Evolutionary conservation across 2,329 filamentous ascomycete species (phyloP).

Genomic region (Periconia sp.): DNA sequence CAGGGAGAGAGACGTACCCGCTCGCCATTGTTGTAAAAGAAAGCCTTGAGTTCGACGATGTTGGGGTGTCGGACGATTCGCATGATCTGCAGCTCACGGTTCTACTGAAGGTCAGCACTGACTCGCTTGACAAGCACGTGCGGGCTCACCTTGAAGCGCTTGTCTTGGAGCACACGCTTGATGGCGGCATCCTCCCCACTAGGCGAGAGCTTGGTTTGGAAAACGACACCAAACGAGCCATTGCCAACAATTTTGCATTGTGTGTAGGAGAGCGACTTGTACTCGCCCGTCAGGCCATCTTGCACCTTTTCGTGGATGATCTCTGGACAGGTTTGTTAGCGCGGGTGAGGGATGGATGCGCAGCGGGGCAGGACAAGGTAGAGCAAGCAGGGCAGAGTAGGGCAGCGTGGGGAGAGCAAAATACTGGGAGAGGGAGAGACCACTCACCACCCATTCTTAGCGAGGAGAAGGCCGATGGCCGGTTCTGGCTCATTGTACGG

Average conservation of each 20-base stretch:
- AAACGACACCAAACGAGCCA: slow-evolving; percentile 97
- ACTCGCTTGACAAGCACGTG: slow-evolving; percentile 10
- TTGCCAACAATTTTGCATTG: slow-evolving; percentile 99
- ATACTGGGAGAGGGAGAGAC: not conserved
- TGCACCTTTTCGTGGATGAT: slow-evolving; percentile 98
- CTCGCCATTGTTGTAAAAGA: slow-evolving; percentile 99
- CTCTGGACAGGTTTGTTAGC: slow-evolving; percentile 62
- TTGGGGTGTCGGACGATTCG: slow-evolving; percentile 98
- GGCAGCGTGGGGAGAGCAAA: not conserved
- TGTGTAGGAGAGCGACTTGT: slow-evolving; percentile 94
- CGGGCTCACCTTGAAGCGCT: slow-evolving; percentile 88
- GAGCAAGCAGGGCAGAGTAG: not conserved
- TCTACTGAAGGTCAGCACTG: slow-evolving; percentile 59
- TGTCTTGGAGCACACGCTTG: slow-evolving; percentile 98
- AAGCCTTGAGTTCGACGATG: slow-evolving; percentile 97
- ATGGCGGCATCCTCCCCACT: slow-evolving; percentile 98
- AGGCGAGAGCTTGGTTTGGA: slow-evolving; percentile 98
- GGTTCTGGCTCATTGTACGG: slow-evolving; percentile 78
- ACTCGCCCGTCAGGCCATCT: slow-evolving; percentile 95
- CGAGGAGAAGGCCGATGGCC: slow-evolving; percentile 83
- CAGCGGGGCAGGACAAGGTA: slow-evolving; percentile 1
- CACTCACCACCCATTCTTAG: slow-evolving; percentile 96
- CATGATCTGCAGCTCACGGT: slow-evolving; percentile 99
- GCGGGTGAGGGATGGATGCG: not conserved
- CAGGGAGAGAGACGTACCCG: slow-evolving; percentile 63